Conservation (phyloP, 2,329 filamentous ascomycete genomes). For the Beauveria pseudobassiana region DNA sequence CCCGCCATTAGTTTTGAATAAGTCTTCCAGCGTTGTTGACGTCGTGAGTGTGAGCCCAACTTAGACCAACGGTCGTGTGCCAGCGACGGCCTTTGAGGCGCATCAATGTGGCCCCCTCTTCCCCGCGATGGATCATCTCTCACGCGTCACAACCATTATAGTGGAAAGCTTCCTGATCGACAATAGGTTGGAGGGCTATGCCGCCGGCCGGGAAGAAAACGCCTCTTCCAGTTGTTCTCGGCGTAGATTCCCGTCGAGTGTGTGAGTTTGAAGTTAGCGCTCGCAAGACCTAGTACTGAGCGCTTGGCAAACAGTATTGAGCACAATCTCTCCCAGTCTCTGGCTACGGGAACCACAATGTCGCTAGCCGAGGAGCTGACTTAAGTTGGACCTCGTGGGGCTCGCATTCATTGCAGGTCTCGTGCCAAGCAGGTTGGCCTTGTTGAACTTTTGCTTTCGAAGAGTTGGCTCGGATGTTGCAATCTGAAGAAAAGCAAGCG, state of each 20-base stretch:
- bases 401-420: slow-evolving; percentile 14
- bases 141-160: too few relatives aligned
- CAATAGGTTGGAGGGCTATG: too few relatives aligned
- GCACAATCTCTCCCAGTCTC: not conserved
- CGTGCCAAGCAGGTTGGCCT: slow-evolving; percentile 14
- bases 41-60: too few relatives aligned
- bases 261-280: not conserved
- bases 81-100: too few relatives aligned
- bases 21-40: too few relatives aligned
- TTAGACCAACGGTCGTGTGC: too few relatives aligned
- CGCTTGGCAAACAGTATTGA: not conserved
- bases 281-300: not conserved
- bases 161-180: too few relatives aligned
- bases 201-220: too few relatives aligned
- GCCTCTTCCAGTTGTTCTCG: slow-evolving; percentile 7
- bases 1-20: not conserved
- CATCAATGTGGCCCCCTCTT: too few relatives aligned
- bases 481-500: slow-evolving; percentile 7
- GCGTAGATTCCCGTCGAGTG: too few relatives aligned
- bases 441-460: not conserved
- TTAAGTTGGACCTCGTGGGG: not conserved
- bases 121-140: too few relatives aligned
- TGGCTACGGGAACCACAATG: not conserved
- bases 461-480: slow-evolving; percentile 8
- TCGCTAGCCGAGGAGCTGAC: not conserved